Base-by-base conservation (phyloP, 306 rosid genomes). In the Cucumis sativus region DNA sequence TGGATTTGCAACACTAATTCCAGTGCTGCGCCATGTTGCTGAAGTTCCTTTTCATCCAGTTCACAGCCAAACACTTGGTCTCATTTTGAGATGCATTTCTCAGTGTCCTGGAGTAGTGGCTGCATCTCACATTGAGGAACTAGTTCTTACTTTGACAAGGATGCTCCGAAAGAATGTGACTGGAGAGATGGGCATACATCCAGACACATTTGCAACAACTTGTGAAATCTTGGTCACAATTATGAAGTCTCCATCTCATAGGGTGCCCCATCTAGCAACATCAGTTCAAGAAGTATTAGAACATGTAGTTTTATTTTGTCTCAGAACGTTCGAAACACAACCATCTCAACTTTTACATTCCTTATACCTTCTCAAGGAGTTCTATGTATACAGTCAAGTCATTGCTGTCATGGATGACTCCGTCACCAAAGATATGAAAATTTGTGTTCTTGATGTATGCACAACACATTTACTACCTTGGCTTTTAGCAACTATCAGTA, bases 31-130 rank as follows among this genome's bases (percentile, higher is more conserved):
- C 59, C 84, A 95, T 17, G 89, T 95, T 60, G 90, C 97, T 69
- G 96, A 88, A 75, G 84, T 92, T 84, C 99, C 97, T 68, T 87
- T 92, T 78, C 97, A 95, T 79, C 96, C 97, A 17, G 97, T 64
- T 84, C 97, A 95, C 72, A 78, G 77, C 23, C 88, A 84, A 84
- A 92, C 97, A 16, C 86, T 90, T 74, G 86, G 86, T 81, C 97
- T 92, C 78, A 86, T 92, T 78, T 82, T 75, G 84, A 84, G 82
- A 76, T 92, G 96, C 81, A 76, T 92, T 83, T 89, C 97, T 77
- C 92, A 87, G 79, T 95, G 87, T 70, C 98, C 96, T 23, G 96
- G 98, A 87, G 78, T 88, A 66, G 76, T 87, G 70, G 87, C 97
- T 41, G 77, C 87, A 80, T 88, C 89, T 84, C 92, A 90, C 80